Evolutionary conservation across 192 early-diverging fungal genomes (phyloP), one percentile per base, ranked within the genome.

Genomic region (Pilaira anomala): DNA sequence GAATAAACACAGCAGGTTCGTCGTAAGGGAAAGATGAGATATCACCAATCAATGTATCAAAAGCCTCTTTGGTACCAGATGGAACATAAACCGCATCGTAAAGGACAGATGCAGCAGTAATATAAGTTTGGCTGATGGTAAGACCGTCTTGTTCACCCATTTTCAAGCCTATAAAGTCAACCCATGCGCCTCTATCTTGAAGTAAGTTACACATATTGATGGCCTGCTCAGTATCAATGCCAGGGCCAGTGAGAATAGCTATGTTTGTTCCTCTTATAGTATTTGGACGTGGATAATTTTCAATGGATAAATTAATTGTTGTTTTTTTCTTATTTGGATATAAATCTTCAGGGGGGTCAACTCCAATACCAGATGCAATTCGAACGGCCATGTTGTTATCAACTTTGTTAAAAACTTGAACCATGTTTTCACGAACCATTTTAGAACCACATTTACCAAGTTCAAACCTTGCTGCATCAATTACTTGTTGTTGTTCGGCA

Each of bases 401-500:
- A 1, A 69, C 42, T n/a, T 59, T 42, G 24, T 69, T 69, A 2
- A 69, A 28, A 12, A 61, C 19, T 30, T 41, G 25, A 4, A 69
- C 9, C 60, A 69, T 60, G 18, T 54, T 52, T 41, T 69, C 18
- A 48, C 68, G 59, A 11, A 69, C 48, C 12, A 53, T 28, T 13
- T 14, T 11, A 29, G 60, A 59, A 16, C 61, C 22, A 3, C 30
- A 53, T 33, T 73, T 77, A 8, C 64, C 63, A 44, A 77, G 48
- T 22, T 77, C 75, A 22, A 75, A 77, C 11, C 60, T 49, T 39
- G 73, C 67, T 26, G 12, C 75, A 24, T 63, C 61, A 2, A 75
- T 58, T n/a, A 77, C 18, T 19, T 75, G 73, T 21, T 76, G 48
- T 9, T 71, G 52, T 36, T 75, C 75, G 16, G 48, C 51, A 11